Evolutionary conservation across 345 rosid species (phyloP), one percentile per base, ranked within the genome.

Genomic region (Heritiera littoralis): DNA sequence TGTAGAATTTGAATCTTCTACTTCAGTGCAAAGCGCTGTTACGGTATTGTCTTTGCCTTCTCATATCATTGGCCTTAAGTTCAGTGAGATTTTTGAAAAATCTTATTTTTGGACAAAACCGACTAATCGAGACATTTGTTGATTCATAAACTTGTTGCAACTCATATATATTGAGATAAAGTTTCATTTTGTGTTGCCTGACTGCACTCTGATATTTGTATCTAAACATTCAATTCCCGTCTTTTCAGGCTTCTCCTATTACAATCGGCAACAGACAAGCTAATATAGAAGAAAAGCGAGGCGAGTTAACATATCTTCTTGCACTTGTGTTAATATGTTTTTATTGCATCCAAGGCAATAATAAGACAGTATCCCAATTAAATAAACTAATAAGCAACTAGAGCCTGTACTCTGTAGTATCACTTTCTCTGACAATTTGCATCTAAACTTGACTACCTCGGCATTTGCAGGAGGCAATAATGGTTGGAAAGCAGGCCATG

Each of bases 281-380:
- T 58, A 90, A 92, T 46, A 91, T 94, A 41, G 97, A 92, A 84
- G 93, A 78, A 72, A 94, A 92, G 82, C 88, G 90, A 85, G 97
- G 98, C 81, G 81, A 82, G 87, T 80, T 65, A 7, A 63, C 55
- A 41, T 45, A 60, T 35, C n/a, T 54, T 20, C 30, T 32, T 17
- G 20, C 35, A 32, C 28, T 72, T 55, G 7, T 54, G 30, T 5
- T 10, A 12, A 35, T 17, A 15, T 52, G 15, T 52, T 59, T 52
- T 30, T 35, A 4, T 72, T 56, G 23, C 60, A 28, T 51, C 43
- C 4, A 71, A n/a, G 51, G 12, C 5, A 30, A 35, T 35, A 35
- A 35, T 1, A 35, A 35, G 38, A 35, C 38, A 56, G 28, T 35
- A 18, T n/a, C 28, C 23, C 9, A 18, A 18, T 2, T n/a, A 54